phyloP scores from a whole-genome alignment of 345 rosid species.

The Brassica rapa region DNA sequence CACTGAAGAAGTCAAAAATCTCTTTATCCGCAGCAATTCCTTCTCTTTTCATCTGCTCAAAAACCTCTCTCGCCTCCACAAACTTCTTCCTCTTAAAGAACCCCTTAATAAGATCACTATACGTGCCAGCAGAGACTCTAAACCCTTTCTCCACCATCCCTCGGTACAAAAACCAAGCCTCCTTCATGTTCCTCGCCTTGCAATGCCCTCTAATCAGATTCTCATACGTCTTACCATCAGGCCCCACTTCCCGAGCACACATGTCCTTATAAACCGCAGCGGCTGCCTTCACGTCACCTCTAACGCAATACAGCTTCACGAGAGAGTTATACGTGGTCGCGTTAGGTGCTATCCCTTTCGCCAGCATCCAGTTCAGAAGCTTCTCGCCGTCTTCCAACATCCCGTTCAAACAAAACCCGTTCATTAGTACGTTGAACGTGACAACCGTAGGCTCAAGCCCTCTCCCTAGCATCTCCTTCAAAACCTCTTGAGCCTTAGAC shows the following conservation, averaged over 20 bases:
- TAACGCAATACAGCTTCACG: conserved; percentile 69
- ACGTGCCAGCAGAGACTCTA: conserved; percentile 55
- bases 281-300: conserved; percentile 56
- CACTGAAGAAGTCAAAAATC: conserved; percentile 57
- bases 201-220: conserved; percentile 83
- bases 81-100: conserved; percentile 72
- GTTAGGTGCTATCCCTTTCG: conserved; percentile 75
- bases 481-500: conserved; percentile 62
- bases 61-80: conserved; percentile 67
- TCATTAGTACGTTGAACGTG: conserved; percentile 88
- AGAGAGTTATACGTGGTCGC: conserved; percentile 78
- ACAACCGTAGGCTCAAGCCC: conserved; percentile 75
- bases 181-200: conserved; percentile 98
- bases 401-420: conserved; percentile 82
- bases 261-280: conserved; percentile 56
- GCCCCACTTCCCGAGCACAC: conserved; percentile 62
- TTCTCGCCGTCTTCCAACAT: conserved; percentile 79
- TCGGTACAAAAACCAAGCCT: conserved; percentile 76
- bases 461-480: conserved; percentile 71
- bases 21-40: conserved; percentile 66
- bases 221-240: conserved; percentile 79
- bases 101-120: conserved; percentile 71
- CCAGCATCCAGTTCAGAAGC: conserved; percentile 84
- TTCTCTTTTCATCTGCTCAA: conserved; percentile 69
- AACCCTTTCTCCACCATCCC: conserved; percentile 76